Conservation (phyloP, 306 rosid genomes). For the Malus domestica region ASM211411v1 NC_041790.1:25559001-25559500, state of each 20-base stretch:
- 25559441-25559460: conserved; percentile 3
- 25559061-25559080: not conserved
- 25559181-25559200: conserved; percentile 43
- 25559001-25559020: too few relatives aligned
- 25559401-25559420: conserved; percentile 16
- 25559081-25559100: not conserved
- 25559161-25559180: conserved; percentile 56
- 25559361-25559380: conserved; percentile 20
- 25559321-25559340: conserved; percentile 7
- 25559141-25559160: conserved; percentile 20
- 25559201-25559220: conserved; percentile 31
- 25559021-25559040: not conserved
- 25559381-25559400: not conserved
- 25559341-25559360: conserved; percentile 1
- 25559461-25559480: conserved; percentile 5
- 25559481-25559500: not conserved
- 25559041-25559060: not conserved
- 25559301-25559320: conserved; percentile 14
- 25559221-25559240: conserved; percentile 13
- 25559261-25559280: conserved; percentile 53
- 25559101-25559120: conserved; percentile 30
- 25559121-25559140: conserved; percentile 23
- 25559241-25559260: conserved; percentile 79
- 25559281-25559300: conserved; percentile 22
- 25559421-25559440: conserved; percentile 16